A percentile compares a stretch with the other conserved stretches of the same genome.
Conservation (phyloP, 2,329 filamentous ascomycete genomes). For the Aspergillus candidus region DNA sequence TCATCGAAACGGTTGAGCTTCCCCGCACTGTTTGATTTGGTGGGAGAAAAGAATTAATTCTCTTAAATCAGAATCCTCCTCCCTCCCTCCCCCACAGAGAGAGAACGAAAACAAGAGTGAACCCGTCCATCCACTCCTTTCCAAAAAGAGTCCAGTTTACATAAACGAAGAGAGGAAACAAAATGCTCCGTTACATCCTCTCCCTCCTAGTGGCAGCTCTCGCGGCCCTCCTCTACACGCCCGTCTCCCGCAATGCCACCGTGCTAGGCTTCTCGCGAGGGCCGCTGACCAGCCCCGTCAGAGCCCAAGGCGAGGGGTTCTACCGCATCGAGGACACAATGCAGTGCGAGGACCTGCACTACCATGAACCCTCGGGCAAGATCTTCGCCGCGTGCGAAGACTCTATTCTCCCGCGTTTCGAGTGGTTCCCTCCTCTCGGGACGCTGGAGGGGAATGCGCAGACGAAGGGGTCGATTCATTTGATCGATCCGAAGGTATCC, state of each 20-base stretch:
- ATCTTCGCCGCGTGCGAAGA: conserved; percentile 56
- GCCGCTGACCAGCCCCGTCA: conserved; percentile 12
- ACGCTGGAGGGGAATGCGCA: conserved; percentile 36
- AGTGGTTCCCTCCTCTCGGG: conserved; percentile 49
- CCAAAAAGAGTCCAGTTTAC: too few species aligned
- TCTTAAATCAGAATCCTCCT: too few species aligned
- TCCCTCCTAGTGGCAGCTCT: conserved; percentile 13
- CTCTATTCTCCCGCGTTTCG: conserved; percentile 34
- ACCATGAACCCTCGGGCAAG: conserved; percentile 43
- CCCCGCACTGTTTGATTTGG: too few species aligned
- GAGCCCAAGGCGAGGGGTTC: conserved; percentile 29
- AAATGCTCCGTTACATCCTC: not conserved
- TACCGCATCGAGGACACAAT: conserved; percentile 47
- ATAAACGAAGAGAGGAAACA: not conserved
- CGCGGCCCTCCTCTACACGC: conserved; percentile 15
- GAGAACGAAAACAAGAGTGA: too few species aligned
- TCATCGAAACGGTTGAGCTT: too few species aligned
- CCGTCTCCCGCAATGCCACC: conserved; percentile 14
- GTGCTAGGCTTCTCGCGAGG: conserved; percentile 20
- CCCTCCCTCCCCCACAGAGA: too few species aligned
- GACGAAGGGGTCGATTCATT: conserved; percentile 34
- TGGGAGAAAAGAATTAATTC: too few species aligned
- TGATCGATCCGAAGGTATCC: conserved; percentile 49
- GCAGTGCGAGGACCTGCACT: conserved; percentile 57
- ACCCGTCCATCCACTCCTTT: too few species aligned